Conservation (phyloP, 2,329 filamentous ascomycete genomes). For the Zymoseptoria brevis region DNA sequence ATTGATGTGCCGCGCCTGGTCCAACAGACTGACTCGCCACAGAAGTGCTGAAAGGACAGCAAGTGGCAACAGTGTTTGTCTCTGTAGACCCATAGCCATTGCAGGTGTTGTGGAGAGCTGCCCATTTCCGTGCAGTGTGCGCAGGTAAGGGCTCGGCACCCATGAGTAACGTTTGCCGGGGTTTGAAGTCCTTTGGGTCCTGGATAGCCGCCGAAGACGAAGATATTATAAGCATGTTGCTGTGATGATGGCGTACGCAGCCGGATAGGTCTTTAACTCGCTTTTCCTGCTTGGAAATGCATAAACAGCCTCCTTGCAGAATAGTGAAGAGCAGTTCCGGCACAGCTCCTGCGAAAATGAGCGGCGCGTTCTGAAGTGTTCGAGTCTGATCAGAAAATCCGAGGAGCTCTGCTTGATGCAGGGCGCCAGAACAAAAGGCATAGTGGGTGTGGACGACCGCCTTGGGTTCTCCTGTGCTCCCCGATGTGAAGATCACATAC, state of each 20-base stretch:
- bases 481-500: constrained; percentile 18
- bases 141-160: background rate
- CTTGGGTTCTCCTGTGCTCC: constrained; percentile 18
- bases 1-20: background rate
- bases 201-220: background rate
- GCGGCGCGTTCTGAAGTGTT: background rate
- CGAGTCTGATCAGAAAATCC: background rate
- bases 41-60: background rate
- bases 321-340: background rate
- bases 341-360: background rate
- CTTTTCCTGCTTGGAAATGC: background rate
- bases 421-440: background rate
- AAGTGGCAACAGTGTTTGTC: background rate
- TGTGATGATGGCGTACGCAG: background rate
- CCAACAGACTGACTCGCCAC: background rate
- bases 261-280: background rate
- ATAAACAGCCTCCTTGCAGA: background rate
- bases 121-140: background rate
- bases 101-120: background rate
- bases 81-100: background rate
- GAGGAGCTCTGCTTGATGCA: background rate
- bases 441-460: background rate
- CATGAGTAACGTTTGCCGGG: background rate
- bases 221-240: background rate
- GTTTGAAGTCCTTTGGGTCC: background rate